phyloP scores from a whole-genome alignment of 805 yeast species.

The Cyberlindnera subsufficiens region DNA sequence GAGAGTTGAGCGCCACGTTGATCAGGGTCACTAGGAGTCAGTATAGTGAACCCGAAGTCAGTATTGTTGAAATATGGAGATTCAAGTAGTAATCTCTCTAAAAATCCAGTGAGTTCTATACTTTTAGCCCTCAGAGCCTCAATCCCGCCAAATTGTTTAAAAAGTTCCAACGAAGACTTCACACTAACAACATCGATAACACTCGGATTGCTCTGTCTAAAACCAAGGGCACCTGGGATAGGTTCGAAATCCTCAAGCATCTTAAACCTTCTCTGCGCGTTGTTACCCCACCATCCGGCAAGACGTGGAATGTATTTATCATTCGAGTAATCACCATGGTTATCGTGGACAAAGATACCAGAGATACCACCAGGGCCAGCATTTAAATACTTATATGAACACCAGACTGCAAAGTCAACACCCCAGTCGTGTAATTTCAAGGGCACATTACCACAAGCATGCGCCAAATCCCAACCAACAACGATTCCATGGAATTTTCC shows the following conservation, averaged over 20 bases:
- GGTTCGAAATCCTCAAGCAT: slow-evolving; percentile 81
- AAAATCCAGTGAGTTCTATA: slow-evolving; percentile 47
- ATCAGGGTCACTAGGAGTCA: slow-evolving; percentile 57
- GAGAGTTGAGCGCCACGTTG: slow-evolving; percentile 84
- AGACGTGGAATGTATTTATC: slow-evolving; percentile 50
- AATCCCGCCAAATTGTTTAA: slow-evolving; percentile 56
- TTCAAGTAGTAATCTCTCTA: slow-evolving; percentile 40
- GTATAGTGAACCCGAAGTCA: slow-evolving; percentile 43
- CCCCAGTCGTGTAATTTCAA: slow-evolving; percentile 78
- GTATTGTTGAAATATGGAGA: slow-evolving; percentile 39
- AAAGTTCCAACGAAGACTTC: slow-evolving; percentile 58
- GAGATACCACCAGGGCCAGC: slow-evolving; percentile 94
- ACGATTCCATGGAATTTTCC: slow-evolving; percentile 49
- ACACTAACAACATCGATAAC: slow-evolving; percentile 79
- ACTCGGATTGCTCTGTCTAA: slow-evolving; percentile 85
- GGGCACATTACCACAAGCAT: slow-evolving; percentile 85
- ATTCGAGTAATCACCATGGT: slow-evolving; percentile 29
- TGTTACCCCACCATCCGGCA: slow-evolving; percentile 99
- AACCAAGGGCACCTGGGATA: slow-evolving; percentile 79
- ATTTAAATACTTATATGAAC: slow-evolving; percentile 86
- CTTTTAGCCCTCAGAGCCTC: slow-evolving; percentile 49
- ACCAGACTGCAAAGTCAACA: slow-evolving; percentile 93
- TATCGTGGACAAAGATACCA: slow-evolving; percentile 69
- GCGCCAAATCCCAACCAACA: slow-evolving; percentile 95
- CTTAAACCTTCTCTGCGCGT: slow-evolving; percentile 59